Evolutionary conservation across 1,284 basidiomycete species (phyloP).

Genomic region (Clitocybe nebularis): DNA sequence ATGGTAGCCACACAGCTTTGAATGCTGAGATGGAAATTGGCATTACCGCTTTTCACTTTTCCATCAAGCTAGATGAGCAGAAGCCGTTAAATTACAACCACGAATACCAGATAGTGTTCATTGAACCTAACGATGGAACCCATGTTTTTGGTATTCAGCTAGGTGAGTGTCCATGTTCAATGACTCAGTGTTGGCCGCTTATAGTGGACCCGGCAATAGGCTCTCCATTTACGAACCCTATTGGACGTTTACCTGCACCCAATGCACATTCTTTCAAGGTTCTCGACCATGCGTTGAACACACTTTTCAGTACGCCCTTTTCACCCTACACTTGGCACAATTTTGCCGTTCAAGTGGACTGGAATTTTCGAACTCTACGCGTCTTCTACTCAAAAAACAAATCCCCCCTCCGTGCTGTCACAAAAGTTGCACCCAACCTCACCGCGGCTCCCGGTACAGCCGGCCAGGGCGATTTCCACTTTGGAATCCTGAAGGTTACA

Average conservation of each 20-base stretch:
- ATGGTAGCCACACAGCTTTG: constrained; percentile 35
- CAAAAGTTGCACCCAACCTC: constrained; percentile 34
- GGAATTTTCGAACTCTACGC: constrained; percentile 44
- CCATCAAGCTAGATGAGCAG: constrained; percentile 41
- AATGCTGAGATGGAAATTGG: constrained; percentile 39
- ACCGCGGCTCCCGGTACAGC: constrained; percentile 34
- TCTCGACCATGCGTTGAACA: constrained; percentile 46
- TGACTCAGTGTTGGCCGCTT: constrained; percentile 1
- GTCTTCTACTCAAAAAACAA: constrained; percentile 47
- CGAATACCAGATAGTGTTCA: constrained; percentile 62
- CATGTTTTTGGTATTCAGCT: constrained; percentile 57
- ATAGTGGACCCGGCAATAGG: constrained; percentile 27
- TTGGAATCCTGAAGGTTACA: constrained; percentile 53
- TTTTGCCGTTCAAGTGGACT: constrained; percentile 55
- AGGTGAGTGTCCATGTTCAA: constrained; percentile 29
- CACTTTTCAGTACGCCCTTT: constrained; percentile 49
- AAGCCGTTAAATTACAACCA: constrained; percentile 48
- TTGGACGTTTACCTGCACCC: constrained; percentile 32
- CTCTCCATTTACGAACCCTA: constrained; percentile 52
- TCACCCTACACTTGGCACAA: constrained; percentile 48
- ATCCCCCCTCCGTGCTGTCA: constrained; percentile 35
- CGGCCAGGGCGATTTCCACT: constrained; percentile 58
- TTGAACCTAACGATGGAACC: constrained; percentile 53
- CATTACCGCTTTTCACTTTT: constrained; percentile 53
- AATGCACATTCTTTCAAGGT: constrained; percentile 48